These are phyloP conservation scores for Pachysolen tannophilus DNA, from an alignment of 805 yeast genomes.

Conservation along the genomic window DNA sequence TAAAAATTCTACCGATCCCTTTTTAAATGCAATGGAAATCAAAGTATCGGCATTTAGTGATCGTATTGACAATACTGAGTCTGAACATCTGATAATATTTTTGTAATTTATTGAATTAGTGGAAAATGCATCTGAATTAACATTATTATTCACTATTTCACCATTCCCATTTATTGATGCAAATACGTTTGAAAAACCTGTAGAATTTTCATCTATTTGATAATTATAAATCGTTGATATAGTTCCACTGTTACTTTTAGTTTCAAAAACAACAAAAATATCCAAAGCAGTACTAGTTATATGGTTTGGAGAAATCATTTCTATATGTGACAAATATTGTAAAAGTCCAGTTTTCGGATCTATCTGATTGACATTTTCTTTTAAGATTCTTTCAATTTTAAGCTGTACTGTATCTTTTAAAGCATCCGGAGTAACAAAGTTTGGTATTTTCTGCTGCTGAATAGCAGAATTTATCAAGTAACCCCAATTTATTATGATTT, in stretches of 20 bases:
- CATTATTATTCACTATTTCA: no score
- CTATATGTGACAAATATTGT: constrained; percentile 26
- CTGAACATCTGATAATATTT: constrained; percentile 16
- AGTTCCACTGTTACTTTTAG: constrained; percentile 10
- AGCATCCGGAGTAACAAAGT: constrained; percentile 41
- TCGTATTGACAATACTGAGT: constrained; percentile 22
- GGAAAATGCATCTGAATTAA: no score
- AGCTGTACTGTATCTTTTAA: constrained; percentile 32
- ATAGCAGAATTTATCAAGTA: constrained; percentile 38
- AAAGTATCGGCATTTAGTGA: constrained; percentile 31
- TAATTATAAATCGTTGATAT: constrained; percentile 19
- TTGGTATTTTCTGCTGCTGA: constrained; percentile 36
- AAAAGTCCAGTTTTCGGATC: constrained; percentile 15
- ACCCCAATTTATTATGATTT: constrained; percentile 48
- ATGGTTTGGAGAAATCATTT: constrained; percentile 37
- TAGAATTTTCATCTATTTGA: constrained; percentile 16
- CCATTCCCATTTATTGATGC: constrained; percentile 20
- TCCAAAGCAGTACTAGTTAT: constrained; percentile 35
- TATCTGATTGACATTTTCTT: constrained; percentile 21
- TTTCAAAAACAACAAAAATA: constrained; percentile 34
- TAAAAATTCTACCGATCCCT: constrained; percentile 39
- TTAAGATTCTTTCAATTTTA: constrained; percentile 22
- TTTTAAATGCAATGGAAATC: constrained; percentile 29
- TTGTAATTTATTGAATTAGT: no score
- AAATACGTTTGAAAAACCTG: constrained; percentile 12